Evolutionary conservation across 352 stramenopile species (phyloP).

Genomic region (Phytophthora sp.): DNA sequence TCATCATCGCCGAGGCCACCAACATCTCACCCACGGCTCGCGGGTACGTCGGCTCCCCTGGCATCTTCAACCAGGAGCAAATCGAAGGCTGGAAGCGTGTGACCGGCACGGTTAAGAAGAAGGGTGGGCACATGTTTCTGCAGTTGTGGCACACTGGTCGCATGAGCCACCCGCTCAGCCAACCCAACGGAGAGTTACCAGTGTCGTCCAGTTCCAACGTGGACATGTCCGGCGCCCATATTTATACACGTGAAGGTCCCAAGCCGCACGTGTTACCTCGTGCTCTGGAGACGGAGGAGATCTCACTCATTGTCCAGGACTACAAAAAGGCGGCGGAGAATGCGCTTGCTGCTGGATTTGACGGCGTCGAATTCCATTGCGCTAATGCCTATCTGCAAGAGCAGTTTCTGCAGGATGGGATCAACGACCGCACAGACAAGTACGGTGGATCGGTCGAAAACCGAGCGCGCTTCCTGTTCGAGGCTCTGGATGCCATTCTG

Average conservation of each 20-base stretch:
- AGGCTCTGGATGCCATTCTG: constrained; percentile 63
- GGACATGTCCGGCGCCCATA: constrained; percentile 25
- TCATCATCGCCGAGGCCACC: constrained; percentile 64
- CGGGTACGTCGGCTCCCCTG: constrained; percentile 43
- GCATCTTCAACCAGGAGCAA: constrained; percentile 59
- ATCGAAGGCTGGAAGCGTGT: constrained; percentile 56
- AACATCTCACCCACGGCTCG: constrained; percentile 45
- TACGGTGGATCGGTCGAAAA: constrained; percentile 73
- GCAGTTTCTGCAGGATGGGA: constrained; percentile 78
- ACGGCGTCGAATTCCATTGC: constrained; percentile 77
- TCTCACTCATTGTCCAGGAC: constrained; percentile 66
- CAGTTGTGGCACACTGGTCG: constrained; percentile 44
- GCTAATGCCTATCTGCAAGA: constrained; percentile 93
- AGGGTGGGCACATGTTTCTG: constrained; percentile 41
- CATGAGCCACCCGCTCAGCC: constrained; percentile 37
- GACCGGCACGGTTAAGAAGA: constrained; percentile 66
- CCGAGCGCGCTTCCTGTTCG: constrained; percentile 41
- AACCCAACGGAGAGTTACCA: constrained; percentile 50
- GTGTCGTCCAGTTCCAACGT: constrained; percentile 57
- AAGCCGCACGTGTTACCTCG: constrained; percentile 53
- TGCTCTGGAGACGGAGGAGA: constrained; percentile 74
- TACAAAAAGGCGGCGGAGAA: constrained; percentile 69
- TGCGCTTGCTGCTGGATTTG: constrained; percentile 68
- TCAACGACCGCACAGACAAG: constrained; percentile 82
- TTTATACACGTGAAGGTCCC: constrained; percentile 43